Conservation (phyloP, 768 basidiomycete species). For the Boletellus emodensis region DNA sequence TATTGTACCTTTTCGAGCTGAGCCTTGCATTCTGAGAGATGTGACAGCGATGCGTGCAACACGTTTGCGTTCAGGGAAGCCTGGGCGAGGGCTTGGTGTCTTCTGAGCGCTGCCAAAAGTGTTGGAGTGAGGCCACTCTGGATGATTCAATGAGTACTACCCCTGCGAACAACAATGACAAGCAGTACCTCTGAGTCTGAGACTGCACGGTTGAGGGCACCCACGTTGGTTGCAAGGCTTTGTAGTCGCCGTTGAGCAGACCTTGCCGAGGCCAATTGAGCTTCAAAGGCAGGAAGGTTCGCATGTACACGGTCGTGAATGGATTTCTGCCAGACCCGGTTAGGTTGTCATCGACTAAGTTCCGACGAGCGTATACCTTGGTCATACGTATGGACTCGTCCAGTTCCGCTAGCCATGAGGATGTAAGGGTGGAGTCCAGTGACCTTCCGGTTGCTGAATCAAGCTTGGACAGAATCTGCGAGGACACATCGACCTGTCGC, state of each 20-base stretch:
- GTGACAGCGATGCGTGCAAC: constrained; percentile 47
- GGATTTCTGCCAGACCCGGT: constrained; percentile 42
- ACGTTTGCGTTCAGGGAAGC: constrained; percentile 53
- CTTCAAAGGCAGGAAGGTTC: constrained; percentile 60
- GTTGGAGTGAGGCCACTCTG: constrained; percentile 69
- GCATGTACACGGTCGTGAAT: constrained; percentile 71
- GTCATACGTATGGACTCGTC: constrained; percentile 66
- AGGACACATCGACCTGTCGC: constrained; percentile 67
- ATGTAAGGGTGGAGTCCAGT: constrained; percentile 55
- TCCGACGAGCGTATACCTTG: constrained; percentile 46
- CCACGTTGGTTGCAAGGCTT: constrained; percentile 50
- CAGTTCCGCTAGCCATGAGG: constrained; percentile 69
- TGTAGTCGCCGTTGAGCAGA: constrained; percentile 59
- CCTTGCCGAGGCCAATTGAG: constrained; percentile 57
- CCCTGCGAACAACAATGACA: constrained; percentile 1
- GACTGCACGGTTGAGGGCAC: constrained; percentile 46
- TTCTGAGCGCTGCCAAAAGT: constrained; percentile 50
- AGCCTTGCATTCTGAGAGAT: constrained; percentile 50
- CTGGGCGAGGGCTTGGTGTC: constrained; percentile 63
- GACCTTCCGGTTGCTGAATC: constrained; percentile 57
- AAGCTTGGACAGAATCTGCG: constrained; percentile 65
- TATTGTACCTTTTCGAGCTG: constrained; percentile 43
- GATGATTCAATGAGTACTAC: constrained; percentile 6
- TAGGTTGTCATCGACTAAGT: not conserved
- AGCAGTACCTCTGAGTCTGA: constrained; percentile 56